Evolutionary conservation across 208 protist genomes (phyloP), one percentile per base, ranked within the genome.

Genomic region (Naegleria gruberi): DNA sequence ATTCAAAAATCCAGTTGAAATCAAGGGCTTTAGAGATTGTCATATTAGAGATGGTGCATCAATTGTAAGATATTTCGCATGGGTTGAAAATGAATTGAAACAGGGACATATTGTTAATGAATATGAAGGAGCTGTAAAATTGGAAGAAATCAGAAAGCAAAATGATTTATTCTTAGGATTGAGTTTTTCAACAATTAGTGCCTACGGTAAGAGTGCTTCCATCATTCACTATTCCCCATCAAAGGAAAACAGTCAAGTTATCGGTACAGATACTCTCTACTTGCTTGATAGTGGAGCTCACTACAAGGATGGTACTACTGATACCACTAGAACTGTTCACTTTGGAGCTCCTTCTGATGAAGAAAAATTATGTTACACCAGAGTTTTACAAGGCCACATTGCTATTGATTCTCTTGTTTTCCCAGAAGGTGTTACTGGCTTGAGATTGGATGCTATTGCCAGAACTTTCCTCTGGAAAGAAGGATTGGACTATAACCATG

Each of bases 231-330:
- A 99, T 92, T 89, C 90, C 37, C 95, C 98, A 5, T 84, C 95
- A 0, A 41, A 57, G 34, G 92, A 91, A 1, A 95, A 94, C 40
- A 96, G 94, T n/a, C 92, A 94, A 0, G 57, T 51, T 4, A 89
- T 96, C 23, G 95, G 95, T 84, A 90, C 86, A 37, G 94, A 97
- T 83, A 90, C 94, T 87, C 89, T 99, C 23, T 98, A 98, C 90
- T 94, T 99, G 37, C 94, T 98, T 8, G 98, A 99, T 93, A 98
- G 96, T 88, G 98, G 98, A 8, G 98, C 94, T 30, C 97, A 98
- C 92, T 99, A 97, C 93, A 91, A 91, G 41, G 96, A 98, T 89
- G 98, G 98, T 89, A 99, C 98, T 12, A 99, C 98, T 4, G 98
- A 99, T 91, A 96, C 98, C 26, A 99, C 98, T 2, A 95, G 98